Base-by-base conservation (phyloP, 2,329 filamentous ascomycete genomes). In the Balansia obtecta region DNA sequence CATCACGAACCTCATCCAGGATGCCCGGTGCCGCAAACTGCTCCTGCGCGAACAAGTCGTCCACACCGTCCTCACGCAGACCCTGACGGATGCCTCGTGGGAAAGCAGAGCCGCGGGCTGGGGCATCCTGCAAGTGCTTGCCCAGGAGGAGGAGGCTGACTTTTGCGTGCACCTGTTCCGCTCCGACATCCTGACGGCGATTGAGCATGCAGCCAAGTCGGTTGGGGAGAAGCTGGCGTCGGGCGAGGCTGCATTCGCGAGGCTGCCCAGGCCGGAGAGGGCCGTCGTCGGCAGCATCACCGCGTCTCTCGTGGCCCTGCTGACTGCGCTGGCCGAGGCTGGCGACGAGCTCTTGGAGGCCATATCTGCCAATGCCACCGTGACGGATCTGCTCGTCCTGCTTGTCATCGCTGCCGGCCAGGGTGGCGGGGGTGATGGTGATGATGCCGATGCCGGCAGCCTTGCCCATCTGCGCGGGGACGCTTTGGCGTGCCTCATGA, bases 61-160 rank as follows among this genome's bases (percentile, higher is more conserved):
- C 42, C 75, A 74, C 57, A 76, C 77, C 48, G 63, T 86, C 42
- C 71, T 85, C 53, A 79, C 74, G 33, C 77, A 84, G 68, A 83
- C 79, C 32, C 65, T 85, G 50, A 80, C 79, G 22, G 82, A 86
- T 60, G 68, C 74, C 38, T 78, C 72, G 51, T 68, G 83, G 48
- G 80, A 85, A 64, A 80, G 79, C 57, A 73, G 78, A 45, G 77
- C 80, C 42, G 78, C 80, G 18, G 82, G 80, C n/a, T 86, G 82
- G 82, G 75, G 77, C 12, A 82, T 85, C 55, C 67, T 86, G 48
- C 73, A 75, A 55, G 73, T 79, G 41, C 69, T 86, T 49, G 77
- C 75, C 2, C 69, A 77, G 54, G 76, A 83, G 59, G 82, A 85
- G 61, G 81, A 83, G 57, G 69, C 75, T 12, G 82, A 84, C 58